Base-by-base conservation (phyloP, 139 green algal species). In the Ulvella scutata region DNA sequence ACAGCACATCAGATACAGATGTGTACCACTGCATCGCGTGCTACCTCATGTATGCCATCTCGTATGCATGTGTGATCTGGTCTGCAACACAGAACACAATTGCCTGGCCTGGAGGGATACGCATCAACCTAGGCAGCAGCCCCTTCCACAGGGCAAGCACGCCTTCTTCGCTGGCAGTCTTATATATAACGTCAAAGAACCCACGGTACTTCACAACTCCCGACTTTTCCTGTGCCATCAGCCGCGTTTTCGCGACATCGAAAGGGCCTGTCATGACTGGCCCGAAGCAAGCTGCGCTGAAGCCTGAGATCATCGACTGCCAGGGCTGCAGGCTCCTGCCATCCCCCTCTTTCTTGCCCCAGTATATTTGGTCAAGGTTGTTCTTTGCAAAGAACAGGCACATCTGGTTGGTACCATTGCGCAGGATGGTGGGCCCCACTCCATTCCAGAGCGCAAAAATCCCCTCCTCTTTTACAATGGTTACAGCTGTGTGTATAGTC, bases 331-430 rank as follows among this genome's bases (percentile, higher is more conserved):
- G 61, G 10, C 61, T 61, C 60, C 62, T 40, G 3, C 82, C 82
- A 38, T 82, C 81, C 13, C 81, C 79, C 62, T 86, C 79, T 26
- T 74, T 37, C 72, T 84, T 86, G 2, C 38, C 78, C 79, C 79
- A 86, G 31, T 75, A 39, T 4, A 74, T 75, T 61, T 59, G 62
- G 82, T 97, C 92, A 36, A 92, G 78, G 43, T 91, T 82, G 73
- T 88, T 81, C 85, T 98, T 98, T 43, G 92, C 88, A 83, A 87
- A 94, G 84, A 98, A 98, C 43, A 98, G 82, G 77, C 87, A 93
- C 89, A 96, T 96, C 83, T 96, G 93, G 85, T 98, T 98, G 78
- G 90, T 97, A 77, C 93, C 93, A 73, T 98, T 96, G 75, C 93
- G 87, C 76, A 94, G 78, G 28, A 96, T 81, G 31, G 93, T 98